Evolutionary conservation across 2,329 filamentous ascomycete species (phyloP), one percentile per base, ranked within the genome.

Genomic region (Fusarium tupiense): DNA sequence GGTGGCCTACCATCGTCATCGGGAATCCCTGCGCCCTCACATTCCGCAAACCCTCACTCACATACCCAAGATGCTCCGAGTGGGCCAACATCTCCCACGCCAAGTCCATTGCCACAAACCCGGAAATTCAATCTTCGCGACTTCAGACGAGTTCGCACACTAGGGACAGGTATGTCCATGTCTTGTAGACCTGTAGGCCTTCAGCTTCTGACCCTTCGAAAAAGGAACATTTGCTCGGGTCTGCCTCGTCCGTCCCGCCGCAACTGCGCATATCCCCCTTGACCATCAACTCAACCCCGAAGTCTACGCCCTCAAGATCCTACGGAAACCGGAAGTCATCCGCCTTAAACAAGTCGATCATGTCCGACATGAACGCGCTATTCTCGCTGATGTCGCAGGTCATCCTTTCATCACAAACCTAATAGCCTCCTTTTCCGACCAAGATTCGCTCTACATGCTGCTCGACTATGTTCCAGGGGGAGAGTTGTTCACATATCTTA

Each of bases 281-380:
- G 81, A 82, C 41, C 77, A 78, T 46, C 78, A 82, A 44, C 75
- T 77, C 43, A 74, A 85, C 61, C 82, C 84, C 62, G 79, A 81
- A 81, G 92, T 95, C n/a, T 95, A 92, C 82, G 93, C 93, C 52
- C 87, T 96, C 78, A 96, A 96, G 87, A 94, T 95, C 64, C 83
- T 96, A 74, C 90, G 93, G 72, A 92, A 92, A 80, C 87, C 89
- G 62, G 88, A 92, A 78, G 92, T 96, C 50, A 92, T 96, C 81
- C 92, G 92, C 73, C 88, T 96, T 66, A 96, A 96, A 86, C 94
- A 96, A 80, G 91, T 96, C 76, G 93, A 96, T 83, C 94, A 96
- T 82, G 93, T 96, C 62, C 92, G 93, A 70, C 93, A 95, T 83
- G 94, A 96, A 86, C 92, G 93, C 77, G 89, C 91, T 72, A 92